Base-by-base conservation (phyloP, 2,329 filamentous ascomycete species). In the Coniosporium tulheliwenetii region DNA sequence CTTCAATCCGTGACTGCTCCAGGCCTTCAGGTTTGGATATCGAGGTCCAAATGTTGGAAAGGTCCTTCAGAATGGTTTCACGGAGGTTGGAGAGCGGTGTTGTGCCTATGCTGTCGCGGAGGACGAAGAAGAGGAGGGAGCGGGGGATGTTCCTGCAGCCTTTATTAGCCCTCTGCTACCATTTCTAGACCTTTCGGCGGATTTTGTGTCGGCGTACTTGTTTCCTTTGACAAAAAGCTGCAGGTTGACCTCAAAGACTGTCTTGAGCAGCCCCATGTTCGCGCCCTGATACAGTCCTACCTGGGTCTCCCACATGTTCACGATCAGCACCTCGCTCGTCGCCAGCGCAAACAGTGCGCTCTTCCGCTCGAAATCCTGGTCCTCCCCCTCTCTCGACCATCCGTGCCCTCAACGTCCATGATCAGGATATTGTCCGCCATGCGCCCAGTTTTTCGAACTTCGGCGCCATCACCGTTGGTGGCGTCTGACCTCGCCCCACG, bases 221-320 rank as follows among this genome's bases (percentile, higher is more conserved):
- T 80, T 86, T 59, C 95, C 87, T 67, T 95, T 95, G 51, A 96
- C 70, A 63, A 98, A 98, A 26, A 98, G 70, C 63, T 96, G 89
- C 57, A 98, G 61, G 58, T 98, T 98, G 61, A 98, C 91, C 66
- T 98, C 91, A 52, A 98, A 98, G 3, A 98, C 91, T 0, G 93
- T 98, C 73, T 98, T 98, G 54, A 98, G 69, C 53, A 98, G 65
- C 8, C 91, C 91, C 91, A 98, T 98, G 61, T 98, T 98, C 52
- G 91, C 91, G 43, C 91, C 91, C 65, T 98, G 89, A 59, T 98
- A 98, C 60, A 98, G 63, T 38, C 91, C 91, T 46, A 98, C 91
- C 63, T 98, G 91, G 61, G 95, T 89, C 64, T 98, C 91, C 91
- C 91, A 98, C 50, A 98, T 93, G 59, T 98, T 98, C 62, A 98